These are phyloP conservation scores for Aspergillus luchuensis DNA, from an alignment of 2,329 filamentous ascomycete species.

Conservation along the genomic window DNA sequence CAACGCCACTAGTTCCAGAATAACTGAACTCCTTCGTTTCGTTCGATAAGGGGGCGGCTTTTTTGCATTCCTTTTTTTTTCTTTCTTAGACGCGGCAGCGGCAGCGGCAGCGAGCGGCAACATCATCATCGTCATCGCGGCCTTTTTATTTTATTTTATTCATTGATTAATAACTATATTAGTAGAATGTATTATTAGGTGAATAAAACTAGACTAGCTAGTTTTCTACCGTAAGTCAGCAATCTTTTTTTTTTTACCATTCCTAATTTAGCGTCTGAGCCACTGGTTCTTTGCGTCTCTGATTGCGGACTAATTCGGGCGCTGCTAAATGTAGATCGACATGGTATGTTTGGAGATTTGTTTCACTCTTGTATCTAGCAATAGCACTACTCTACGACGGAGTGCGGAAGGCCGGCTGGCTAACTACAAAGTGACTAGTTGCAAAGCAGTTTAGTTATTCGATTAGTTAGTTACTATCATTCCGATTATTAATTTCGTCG, in stretches of 20 bases:
- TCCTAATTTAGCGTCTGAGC: background rate
- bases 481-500: too few species aligned
- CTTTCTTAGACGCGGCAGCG: background rate
- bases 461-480: background rate
- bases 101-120: background rate
- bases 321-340: conserved; percentile 11
- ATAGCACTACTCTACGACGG: too few species aligned
- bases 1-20: too few species aligned
- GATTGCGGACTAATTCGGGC: background rate
- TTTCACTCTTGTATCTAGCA: background rate
- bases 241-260: too few species aligned
- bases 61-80: background rate
- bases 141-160: background rate
- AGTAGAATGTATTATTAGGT: background rate
- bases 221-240: too few species aligned
- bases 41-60: background rate
- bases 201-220: background rate
- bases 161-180: background rate
- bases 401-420: too few species aligned
- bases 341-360: background rate
- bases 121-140: background rate
- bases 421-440: too few species aligned
- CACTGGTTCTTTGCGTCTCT: background rate
- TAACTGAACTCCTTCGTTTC: too few species aligned
- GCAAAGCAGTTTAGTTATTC: too few species aligned